Evolutionary conservation across 148 eudicot genomes (phyloP).

Genomic region (Pharnaceum exiguum): DNA sequence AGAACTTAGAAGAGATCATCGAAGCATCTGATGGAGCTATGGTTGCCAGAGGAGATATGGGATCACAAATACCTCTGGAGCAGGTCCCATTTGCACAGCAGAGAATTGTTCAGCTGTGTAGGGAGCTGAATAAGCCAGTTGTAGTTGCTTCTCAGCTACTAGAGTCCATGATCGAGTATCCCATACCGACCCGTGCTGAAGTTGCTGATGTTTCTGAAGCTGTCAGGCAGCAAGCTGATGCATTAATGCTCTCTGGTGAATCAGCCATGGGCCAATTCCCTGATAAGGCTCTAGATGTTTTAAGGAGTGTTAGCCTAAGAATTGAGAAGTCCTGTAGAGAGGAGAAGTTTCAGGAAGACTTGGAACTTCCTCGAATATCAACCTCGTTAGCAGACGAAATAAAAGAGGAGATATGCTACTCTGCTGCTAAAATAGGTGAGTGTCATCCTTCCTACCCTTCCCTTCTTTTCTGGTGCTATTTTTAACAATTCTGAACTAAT

Average conservation of each 20-base stretch:
- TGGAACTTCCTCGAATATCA: slow-evolving; percentile 57
- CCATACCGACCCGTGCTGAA: slow-evolving; percentile 96
- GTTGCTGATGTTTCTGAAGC: slow-evolving; percentile 99
- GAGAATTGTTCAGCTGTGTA: slow-evolving; percentile 75
- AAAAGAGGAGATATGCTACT: slow-evolving; percentile 84
- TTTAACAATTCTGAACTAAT: too few relatives aligned
- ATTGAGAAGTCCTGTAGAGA: slow-evolving; percentile 98
- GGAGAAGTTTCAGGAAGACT: slow-evolving; percentile 59
- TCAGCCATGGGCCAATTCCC: slow-evolving; percentile 96
- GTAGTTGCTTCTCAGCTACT: slow-evolving; percentile 96
- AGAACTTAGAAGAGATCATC: slow-evolving; percentile 85
- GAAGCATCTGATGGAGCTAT: slow-evolving; percentile 91
- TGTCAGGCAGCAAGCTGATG: slow-evolving; percentile 93
- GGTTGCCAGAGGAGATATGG: slow-evolving; percentile 99
- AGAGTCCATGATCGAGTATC: slow-evolving; percentile 97
- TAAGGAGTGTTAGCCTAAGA: slow-evolving; percentile 89
- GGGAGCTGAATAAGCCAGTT: slow-evolving; percentile 80
- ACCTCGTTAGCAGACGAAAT: slow-evolving; percentile 62
- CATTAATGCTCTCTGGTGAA: slow-evolving; percentile 95
- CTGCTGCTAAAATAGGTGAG: slow-evolving; percentile 87
- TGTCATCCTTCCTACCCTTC: neutral
- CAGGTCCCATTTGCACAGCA: slow-evolving; percentile 95
- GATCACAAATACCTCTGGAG: slow-evolving; percentile 96
- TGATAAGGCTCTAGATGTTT: slow-evolving; percentile 79
- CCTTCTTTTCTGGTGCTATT: neutral